Base-by-base conservation (phyloP, 164 flowering plant genomes). In the Tetracentron sinense region DNA sequence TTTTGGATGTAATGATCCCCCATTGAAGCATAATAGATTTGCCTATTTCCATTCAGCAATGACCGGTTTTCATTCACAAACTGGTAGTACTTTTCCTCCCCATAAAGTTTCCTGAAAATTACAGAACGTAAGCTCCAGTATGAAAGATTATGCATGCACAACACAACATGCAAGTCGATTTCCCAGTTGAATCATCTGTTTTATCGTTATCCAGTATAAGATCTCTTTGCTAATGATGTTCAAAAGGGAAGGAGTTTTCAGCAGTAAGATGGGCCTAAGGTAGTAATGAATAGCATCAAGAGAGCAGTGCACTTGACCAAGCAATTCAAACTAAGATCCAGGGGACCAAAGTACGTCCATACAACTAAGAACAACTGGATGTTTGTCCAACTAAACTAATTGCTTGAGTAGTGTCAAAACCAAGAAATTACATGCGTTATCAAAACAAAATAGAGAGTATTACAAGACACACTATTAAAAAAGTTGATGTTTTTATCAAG, bases 101-200 rank as follows among this genome's bases (percentile, higher is more conserved):
- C 80, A 64, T 80, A 82, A 33, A 77, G 71, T 63, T 52, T 44
- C 81, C 89, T 84, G 83, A 72, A 66, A 64, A 26, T 25, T 58
- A 50, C 61, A 52, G 22, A 14, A 29, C 4, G 35, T 6, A 46
- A 20, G 8, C 31, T 6, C 20, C 23, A 49, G 16, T 7, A 20
- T 17, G 5, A 19, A 60, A 42, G 7, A 25, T 20, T 6, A 50
- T 11, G 11, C 19, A 7, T 4, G 46, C 27, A 27, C n/a, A 16
- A n/a, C 58, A 27, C 49, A n/a, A 22, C 14, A 33, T 51, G 8
- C 2, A 51, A 15, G 7, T 21, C 12, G 12, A 51, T 51, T 2
- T 50, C 20, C 3, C 4, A 35, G 56, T 50, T 48, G 16, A 29
- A 19, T 4, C 26, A 50, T 47, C 38, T n/a, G n/a, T n/a, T 62